Evolutionary conservation across 495 filamentous ascomycete species (phyloP), one percentile per base, ranked within the genome.

Genomic region (Penicillium crystallinum): DNA sequence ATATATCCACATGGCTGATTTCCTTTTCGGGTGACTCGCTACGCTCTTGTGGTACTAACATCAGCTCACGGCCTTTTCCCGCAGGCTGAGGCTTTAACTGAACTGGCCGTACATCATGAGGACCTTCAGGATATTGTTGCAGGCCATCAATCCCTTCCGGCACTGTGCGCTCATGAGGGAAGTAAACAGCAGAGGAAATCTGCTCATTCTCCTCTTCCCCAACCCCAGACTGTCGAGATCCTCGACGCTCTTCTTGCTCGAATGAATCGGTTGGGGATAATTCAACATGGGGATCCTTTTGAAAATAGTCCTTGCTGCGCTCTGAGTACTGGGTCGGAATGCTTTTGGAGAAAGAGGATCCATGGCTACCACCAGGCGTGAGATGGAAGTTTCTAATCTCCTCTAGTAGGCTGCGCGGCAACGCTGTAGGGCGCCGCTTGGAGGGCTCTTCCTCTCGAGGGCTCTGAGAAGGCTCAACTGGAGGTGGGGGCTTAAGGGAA

Each of bases 131-230:
- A 52, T 77, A 73, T 36, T 77, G 68, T 43, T 80, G 74, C 60
- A 65, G 23, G n/a, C 37, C 56, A 40, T 76, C 65, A 37, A 63
- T 58, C 22, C 59, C 72, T 35, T 72, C 69, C 8, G 65, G 54
- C 9, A 69, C 59, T 2, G 63, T 59, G 46, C 79, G 78, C 69
- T 88, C 83, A 73, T 97, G 93, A 17, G 93, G 93, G 56, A 93
- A 81, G 67, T 97, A 98, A 46, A 96, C 76, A 10, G 92, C 92
- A 35, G 92, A 97, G 8, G 88, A 91, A 41, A 98, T 97, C 66
- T 96, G 89, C 62, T 97, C 93, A 64, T 91, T 83, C 19, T 88
- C 88, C 36, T 89, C 91, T 47, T 93, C 90, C 22, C 96, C 89
- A 30, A 87, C 87, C 46, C 88, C 87, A 38, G 62, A 59, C 80